A percentile compares a stretch with the other conserved stretches of the same genome.
Evolutionary conservation across 2,329 filamentous ascomycete genomes (phyloP).

Genomic region (Colletotrichum eremochloae): DNA sequence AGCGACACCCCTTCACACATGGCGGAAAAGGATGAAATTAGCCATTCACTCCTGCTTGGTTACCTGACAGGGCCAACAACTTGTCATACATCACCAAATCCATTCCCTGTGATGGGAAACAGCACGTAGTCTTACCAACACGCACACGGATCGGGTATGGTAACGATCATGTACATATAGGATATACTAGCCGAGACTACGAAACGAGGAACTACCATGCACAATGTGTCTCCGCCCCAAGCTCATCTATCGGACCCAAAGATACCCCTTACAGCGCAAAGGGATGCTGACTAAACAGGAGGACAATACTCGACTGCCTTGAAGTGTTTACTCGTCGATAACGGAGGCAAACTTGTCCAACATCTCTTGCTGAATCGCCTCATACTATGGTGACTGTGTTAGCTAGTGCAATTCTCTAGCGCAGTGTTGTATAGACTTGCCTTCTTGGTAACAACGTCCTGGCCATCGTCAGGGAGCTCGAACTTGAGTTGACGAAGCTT

Average conservation of each 20-base stretch:
- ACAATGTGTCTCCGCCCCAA: constrained; percentile 30
- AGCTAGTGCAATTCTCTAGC: constrained; percentile 49
- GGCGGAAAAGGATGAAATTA: neutral
- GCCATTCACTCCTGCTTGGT: neutral
- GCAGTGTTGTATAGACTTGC: constrained; percentile 59
- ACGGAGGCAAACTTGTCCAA: constrained; percentile 97
- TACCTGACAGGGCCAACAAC: neutral
- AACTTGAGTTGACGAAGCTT: constrained; percentile 96
- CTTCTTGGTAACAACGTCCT: constrained; percentile 87
- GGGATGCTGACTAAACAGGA: constrained; percentile 29
- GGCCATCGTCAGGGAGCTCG: constrained; percentile 87
- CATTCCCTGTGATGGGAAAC: neutral
- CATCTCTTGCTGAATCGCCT: constrained; percentile 91
- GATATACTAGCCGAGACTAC: constrained; percentile 41
- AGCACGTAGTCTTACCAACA: neutral
- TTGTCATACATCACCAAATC: neutral
- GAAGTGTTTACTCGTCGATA: constrained; percentile 82
- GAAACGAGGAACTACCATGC: constrained; percentile 38
- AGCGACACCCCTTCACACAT: neutral
- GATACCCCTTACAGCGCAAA: constrained; percentile 28
- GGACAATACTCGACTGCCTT: constrained; percentile 12
- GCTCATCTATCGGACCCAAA: constrained; percentile 36
- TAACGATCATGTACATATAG: constrained; percentile 41
- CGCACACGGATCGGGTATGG: neutral
- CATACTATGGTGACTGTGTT: constrained; percentile 74